Evolutionary conservation across 768 basidiomycete species (phyloP).

Genomic region (Podaxis sp.): DNA sequence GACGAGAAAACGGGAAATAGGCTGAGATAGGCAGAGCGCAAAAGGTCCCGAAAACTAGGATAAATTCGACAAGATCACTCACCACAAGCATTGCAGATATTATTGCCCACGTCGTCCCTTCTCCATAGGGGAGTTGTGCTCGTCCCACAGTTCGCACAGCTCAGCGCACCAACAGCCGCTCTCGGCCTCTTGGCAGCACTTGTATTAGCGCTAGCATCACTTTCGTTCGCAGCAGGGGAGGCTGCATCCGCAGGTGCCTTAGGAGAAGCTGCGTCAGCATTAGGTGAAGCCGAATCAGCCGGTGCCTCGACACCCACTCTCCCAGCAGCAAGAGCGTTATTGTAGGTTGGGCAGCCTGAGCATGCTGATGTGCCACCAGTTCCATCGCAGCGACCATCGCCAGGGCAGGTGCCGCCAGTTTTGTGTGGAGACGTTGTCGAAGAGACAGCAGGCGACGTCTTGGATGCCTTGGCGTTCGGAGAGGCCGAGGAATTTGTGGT

Average conservation of each 20-base stretch:
- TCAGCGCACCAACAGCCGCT: conserved; percentile 65
- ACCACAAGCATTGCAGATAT: conserved; percentile 96
- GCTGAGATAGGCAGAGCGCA: conserved; percentile 19
- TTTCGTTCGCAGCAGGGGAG: conserved; percentile 28
- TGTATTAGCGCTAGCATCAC: conserved; percentile 32
- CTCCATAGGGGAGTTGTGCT: conserved; percentile 90
- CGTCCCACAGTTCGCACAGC: conserved; percentile 88
- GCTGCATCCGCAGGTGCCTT: conserved; percentile 16
- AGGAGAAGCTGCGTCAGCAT: conserved; percentile 16
- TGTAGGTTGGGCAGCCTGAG: conserved; percentile 94
- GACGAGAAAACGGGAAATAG: not conserved
- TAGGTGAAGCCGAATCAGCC: conserved; percentile 16
- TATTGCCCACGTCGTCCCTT: conserved; percentile 87
- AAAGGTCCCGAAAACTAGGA: conserved; percentile 19
- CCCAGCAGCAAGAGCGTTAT: conserved; percentile 69
- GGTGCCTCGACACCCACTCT: conserved; percentile 29
- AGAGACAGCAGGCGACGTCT: conserved; percentile 1
- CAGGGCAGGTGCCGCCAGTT: conserved; percentile 84
- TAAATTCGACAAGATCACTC: conserved; percentile 39
- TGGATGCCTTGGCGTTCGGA: conserved; percentile 13
- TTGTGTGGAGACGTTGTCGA: conserved; percentile 23
- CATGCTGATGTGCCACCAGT: conserved; percentile 93
- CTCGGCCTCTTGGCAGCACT: conserved; percentile 34
- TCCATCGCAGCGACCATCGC: conserved; percentile 97
- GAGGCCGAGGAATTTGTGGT: conserved; percentile 10